Conservation (phyloP, 768 basidiomycete species). For the Erythrobasidium yunnanense region DNA sequence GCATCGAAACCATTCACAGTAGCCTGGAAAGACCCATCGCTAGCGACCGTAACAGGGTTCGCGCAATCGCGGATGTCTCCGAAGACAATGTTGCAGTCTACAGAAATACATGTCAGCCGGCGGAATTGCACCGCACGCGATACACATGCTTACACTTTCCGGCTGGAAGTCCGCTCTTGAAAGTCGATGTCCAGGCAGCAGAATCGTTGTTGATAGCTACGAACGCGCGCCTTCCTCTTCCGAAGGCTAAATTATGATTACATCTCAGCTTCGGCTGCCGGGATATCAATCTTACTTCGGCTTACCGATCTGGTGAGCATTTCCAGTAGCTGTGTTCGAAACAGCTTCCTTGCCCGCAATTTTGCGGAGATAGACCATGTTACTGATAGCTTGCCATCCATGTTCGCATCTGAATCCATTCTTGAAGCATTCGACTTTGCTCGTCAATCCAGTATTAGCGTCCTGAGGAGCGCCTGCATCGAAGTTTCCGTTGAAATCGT, state of each 20-base stretch:
- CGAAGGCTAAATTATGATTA: neutral
- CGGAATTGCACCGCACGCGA: too few species aligned
- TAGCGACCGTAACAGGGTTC: too few species aligned
- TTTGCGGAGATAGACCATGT: neutral
- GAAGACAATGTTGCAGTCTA: too few species aligned
- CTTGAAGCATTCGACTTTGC: neutral
- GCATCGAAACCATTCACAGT: too few species aligned
- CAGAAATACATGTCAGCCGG: too few species aligned
- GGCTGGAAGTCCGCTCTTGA: neutral
- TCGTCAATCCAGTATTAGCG: neutral
- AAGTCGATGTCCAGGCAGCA: neutral
- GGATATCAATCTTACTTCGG: neutral
- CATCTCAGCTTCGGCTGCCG: neutral
- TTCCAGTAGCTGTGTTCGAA: neutral
- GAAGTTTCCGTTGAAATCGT: neutral
- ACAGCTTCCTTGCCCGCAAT: neutral
- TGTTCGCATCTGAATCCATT: constrained; percentile 5
- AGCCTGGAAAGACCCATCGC: too few species aligned
- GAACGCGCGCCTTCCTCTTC: neutral
- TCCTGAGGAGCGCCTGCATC: neutral
- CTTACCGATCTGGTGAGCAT: neutral
- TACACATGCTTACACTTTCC: neutral
- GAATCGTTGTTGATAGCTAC: constrained; percentile 3
- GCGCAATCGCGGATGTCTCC: too few species aligned
- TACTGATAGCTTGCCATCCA: neutral